Evolutionary conservation across 2,329 filamentous ascomycete species (phyloP), one percentile per base, ranked within the genome.

Genomic region (Talaromyces sp.): DNA sequence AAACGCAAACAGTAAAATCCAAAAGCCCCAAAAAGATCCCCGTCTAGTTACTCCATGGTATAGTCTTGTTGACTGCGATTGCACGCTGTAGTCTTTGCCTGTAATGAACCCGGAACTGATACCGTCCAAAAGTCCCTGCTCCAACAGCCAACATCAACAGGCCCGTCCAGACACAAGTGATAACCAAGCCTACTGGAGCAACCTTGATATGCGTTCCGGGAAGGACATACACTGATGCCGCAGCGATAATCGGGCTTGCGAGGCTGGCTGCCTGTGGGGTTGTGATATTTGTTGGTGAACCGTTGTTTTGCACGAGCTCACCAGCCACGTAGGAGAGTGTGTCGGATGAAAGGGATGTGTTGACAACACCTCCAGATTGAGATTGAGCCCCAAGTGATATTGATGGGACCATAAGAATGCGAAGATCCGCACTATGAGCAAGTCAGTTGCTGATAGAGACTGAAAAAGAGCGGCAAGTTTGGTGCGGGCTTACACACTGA

Each of bases 271-370:
- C 63, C 39, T 65, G 58, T n/a, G 63, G 62, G 15, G 64, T 51
- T 9, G 65, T 64, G 46, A 68, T 67, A 45, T 66, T 67, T 22
- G 62, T 65, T 22, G 66, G 60, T 25, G 57, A 60, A 8, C 55
- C 57, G 31, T 64, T 60, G 52, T 61, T 5, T 31, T 68, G 61
- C 6, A 60, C 58, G 60, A 75, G 63, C 36, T 67, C 53, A 19
- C 72, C 73, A 5, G 68, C 61, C 51, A 74, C 68, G 61, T 74
- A 75, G 37, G 68, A 73, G n/a, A 70, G 65, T 9, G 66, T 69
- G 54, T 71, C 69, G 37, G 66, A 65, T n/a, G 68, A 66, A 15
- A 75, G 60, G 22, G 66, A 63, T n/a, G 69, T 68, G 41, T 60
- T 58, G 8, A 55, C 62, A 22, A 69, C 60, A 15, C 37, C 19